Evolutionary conservation across 768 basidiomycete genomes (phyloP).

Genomic region (Lactarius akahatsu): DNA sequence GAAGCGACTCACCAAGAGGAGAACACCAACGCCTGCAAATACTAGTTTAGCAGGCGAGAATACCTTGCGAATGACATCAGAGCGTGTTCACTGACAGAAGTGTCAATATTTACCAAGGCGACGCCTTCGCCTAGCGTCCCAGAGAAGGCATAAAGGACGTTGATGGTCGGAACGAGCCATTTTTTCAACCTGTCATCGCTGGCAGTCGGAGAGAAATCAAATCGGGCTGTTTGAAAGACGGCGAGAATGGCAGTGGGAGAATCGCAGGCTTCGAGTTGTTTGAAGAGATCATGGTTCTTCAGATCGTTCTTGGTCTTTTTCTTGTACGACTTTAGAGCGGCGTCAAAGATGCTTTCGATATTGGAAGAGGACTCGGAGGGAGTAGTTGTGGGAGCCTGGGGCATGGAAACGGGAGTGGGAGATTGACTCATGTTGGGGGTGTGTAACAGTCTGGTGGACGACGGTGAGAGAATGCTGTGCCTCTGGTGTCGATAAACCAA

Average conservation of each 20-base stretch:
- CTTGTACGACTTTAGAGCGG: not conserved
- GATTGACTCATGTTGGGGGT: not conserved
- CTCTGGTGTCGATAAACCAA: too few species aligned
- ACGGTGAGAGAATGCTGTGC: too few species aligned
- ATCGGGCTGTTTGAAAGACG: not conserved
- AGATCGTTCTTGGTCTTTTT: not conserved
- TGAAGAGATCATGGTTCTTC: not conserved
- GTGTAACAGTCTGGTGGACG: not conserved
- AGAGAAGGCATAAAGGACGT: not conserved
- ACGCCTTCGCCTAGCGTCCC: not conserved
- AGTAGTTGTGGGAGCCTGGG: not conserved
- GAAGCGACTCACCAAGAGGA: not conserved
- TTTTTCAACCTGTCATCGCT: not conserved
- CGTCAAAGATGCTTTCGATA: not conserved
- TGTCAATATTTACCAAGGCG: not conserved
- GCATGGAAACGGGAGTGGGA: not conserved
- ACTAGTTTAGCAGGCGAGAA: not conserved
- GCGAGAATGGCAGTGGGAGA: not conserved
- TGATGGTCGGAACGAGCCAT: not conserved
- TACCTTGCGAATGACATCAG: not conserved
- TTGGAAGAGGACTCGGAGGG: not conserved
- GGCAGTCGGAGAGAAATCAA: not conserved
- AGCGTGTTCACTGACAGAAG: not conserved
- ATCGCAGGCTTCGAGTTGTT: not conserved
- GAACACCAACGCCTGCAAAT: not conserved